Evolutionary conservation across 257 asterid species (phyloP), one percentile per base, ranked within the genome.

Genomic region (Craterostigma plantagineum): DNA sequence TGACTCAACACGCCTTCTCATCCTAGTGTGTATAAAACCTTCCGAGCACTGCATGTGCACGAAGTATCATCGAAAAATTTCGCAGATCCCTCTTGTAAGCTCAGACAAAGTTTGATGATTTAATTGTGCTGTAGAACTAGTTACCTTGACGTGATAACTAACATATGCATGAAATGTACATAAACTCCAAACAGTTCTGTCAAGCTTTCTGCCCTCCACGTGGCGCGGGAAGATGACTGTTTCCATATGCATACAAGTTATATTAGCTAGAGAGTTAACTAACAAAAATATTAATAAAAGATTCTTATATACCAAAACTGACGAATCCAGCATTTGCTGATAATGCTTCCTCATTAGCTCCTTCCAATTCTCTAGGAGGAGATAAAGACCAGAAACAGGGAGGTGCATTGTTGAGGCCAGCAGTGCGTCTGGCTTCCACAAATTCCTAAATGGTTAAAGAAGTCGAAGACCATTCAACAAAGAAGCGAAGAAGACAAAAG

Each of bases 1-100:
- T 40, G 95, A 73, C 51, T 87, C 95, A 48, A 87, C 97, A 46
- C 87, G 81, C 15, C 93, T 87, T 63, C 97, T 73, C 97, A 87
- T 82, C 59, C 97, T 76, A 42, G 97, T 82, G 55, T 87, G 97
- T 95, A 82, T 82, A 75, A 87, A 87, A 58, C 90, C 91, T 63
- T 82, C 93, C 14, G 97, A 82, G 43, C 92, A 73, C 97, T 87
- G 90, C 48, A 48, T 38, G 56, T 48, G 51, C 46, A 46, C 61
- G 45, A 48, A 49, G 27, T 52, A 11, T 34, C 37, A 6, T 34
- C 37, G 37, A n/a, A 34, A 11, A 6, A 11, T 34, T 34, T 7
- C 7, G 11, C 7, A 34, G 37, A 6, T 11, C 7, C 7, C 37
- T 39, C 14, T 39, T 39, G 14, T 5, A 39, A 12, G 7, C 11